Conservation (phyloP, 768 basidiomycete species). For the Multifurca ochricompacta region DNA sequence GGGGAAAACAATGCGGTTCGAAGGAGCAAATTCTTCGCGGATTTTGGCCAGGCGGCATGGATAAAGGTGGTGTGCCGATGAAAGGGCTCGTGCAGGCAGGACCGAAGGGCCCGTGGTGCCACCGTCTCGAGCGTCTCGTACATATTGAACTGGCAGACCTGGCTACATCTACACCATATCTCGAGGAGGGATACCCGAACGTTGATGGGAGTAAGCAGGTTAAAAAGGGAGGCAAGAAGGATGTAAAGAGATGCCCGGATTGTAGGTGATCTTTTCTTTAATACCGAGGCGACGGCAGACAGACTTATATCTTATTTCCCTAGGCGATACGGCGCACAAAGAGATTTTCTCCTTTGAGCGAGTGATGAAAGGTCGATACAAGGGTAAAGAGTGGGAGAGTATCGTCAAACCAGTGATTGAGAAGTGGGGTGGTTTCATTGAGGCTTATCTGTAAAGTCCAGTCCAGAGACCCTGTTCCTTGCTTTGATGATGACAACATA, state of each 20-base stretch:
- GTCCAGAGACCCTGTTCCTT: not conserved
- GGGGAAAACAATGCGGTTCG: conserved; percentile 75
- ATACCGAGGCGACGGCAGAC: conserved; percentile 23
- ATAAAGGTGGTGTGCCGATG: conserved; percentile 36
- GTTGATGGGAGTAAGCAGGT: conserved; percentile 30
- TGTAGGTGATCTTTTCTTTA: conserved; percentile 32
- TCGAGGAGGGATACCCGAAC: conserved; percentile 42
- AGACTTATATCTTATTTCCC: not conserved
- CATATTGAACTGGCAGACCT: conserved; percentile 77
- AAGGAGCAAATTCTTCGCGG: conserved; percentile 68
- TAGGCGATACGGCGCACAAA: conserved; percentile 55
- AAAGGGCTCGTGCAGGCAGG: conserved; percentile 59
- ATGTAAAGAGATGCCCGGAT: conserved; percentile 32
- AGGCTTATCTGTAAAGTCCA: conserved; percentile 24
- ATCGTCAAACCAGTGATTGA: conserved; percentile 71
- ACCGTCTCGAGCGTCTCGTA: conserved; percentile 69
- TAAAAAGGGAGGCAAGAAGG: conserved; percentile 13
- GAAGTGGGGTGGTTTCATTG: conserved; percentile 67
- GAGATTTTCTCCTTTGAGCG: conserved; percentile 74
- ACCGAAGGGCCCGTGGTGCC: conserved; percentile 54
- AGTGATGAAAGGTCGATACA: conserved; percentile 42
- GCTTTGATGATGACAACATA: not conserved
- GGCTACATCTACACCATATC: conserved; percentile 48
- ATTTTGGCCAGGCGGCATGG: conserved; percentile 57
- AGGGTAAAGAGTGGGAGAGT: conserved; percentile 64